Percentiles rank a stretch among this genome's conserved stretches.
Conservation (phyloP, 768 basidiomycete species). For the Leccinellum rugosiceps region DNA sequence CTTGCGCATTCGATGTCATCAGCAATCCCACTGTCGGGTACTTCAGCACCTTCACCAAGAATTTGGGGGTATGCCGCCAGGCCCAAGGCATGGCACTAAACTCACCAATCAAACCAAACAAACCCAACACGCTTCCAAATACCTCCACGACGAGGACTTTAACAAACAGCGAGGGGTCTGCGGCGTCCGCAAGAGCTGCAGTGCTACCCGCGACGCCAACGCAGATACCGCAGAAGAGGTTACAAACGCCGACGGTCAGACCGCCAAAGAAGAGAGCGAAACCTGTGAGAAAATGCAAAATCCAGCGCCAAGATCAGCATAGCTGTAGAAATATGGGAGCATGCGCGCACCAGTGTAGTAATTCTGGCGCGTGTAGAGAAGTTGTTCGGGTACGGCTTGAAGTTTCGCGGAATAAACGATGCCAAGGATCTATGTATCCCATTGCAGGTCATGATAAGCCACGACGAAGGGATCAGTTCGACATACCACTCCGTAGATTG, state of each 20-base stretch:
- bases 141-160: constrained; percentile 97
- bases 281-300: constrained; percentile 40
- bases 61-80: not conserved
- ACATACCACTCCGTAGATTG: constrained; percentile 93
- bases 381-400: constrained; percentile 50
- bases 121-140: constrained; percentile 84
- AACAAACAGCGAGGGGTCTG: constrained; percentile 92
- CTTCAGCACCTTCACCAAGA: not conserved
- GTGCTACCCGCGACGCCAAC: constrained; percentile 96
- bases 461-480: not conserved
- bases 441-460: not conserved
- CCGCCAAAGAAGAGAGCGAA: constrained; percentile 98
- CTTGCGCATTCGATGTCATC: constrained; percentile 65
- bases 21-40: constrained; percentile 65
- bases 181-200: constrained; percentile 92
- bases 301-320: not conserved
- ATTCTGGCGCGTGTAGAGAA: constrained; percentile 80
- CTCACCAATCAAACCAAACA: constrained; percentile 91
- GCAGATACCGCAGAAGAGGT: constrained; percentile 89
- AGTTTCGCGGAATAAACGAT: constrained; percentile 94
- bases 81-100: constrained; percentile 10
- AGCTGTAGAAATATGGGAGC: not conserved
- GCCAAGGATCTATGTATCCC: constrained; percentile 70
- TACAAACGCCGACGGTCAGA: constrained; percentile 89
- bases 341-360: constrained; percentile 77